A percentile compares a stretch with the other conserved stretches of the same genome.
These are phyloP conservation scores for Pharus latifolius DNA, from an alignment of 176 grass and related monocot genomes.

Conservation along the genomic window DNA sequence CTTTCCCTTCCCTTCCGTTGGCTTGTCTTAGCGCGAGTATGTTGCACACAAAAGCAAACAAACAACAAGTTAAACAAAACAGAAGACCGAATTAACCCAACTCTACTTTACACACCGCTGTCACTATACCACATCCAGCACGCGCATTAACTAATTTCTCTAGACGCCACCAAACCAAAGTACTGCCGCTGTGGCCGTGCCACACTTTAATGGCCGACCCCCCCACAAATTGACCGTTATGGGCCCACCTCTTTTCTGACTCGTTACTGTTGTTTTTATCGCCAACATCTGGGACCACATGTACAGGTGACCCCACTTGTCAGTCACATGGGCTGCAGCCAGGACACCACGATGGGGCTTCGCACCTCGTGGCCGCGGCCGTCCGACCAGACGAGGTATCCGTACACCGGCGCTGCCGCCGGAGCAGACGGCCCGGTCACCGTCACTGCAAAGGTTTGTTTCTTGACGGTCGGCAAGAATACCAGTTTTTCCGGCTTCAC, in stretches of 20 bases:
- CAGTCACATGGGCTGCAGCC: conserved; percentile 59
- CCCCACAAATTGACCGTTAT: conserved; percentile 27
- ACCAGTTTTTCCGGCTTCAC: conserved; percentile 63
- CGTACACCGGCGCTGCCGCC: conserved; percentile 24
- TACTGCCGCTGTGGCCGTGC: background rate
- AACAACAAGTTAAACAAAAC: background rate
- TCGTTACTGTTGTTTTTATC: background rate
- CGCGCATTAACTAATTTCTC: conserved; percentile 3
- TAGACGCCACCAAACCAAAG: conserved; percentile 18
- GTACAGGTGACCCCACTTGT: background rate
- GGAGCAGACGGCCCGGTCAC: conserved; percentile 7
- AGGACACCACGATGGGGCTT: conserved; percentile 76
- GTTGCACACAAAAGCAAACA: conserved; percentile 12
- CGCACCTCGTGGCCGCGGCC: conserved; percentile 59
- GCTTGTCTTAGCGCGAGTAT: background rate
- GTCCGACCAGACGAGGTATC: conserved; percentile 75
- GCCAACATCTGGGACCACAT: background rate
- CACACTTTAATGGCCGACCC: background rate
- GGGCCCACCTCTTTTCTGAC: conserved; percentile 21
- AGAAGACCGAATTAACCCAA: background rate
- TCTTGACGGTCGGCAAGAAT: conserved; percentile 29
- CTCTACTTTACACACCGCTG: background rate
- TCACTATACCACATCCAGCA: background rate
- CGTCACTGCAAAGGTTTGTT: conserved; percentile 60
- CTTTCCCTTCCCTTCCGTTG: conserved; percentile 7